phyloP scores from a whole-genome alignment of 2,329 filamentous ascomycete species.

The Exophiala sp. region DNA sequence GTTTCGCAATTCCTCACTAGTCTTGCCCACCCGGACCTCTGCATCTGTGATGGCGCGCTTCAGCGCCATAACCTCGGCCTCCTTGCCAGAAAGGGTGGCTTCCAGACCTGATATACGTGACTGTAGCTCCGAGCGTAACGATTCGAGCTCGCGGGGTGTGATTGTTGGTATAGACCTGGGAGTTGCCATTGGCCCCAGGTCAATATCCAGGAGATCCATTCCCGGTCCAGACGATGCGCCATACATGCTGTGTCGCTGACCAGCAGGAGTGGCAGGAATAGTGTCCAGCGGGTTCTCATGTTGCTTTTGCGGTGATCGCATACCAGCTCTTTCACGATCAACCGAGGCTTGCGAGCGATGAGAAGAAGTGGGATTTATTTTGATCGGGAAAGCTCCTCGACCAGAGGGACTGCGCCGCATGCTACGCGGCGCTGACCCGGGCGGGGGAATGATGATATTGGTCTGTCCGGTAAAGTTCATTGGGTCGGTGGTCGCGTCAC shows the following conservation, averaged over 20 bases:
- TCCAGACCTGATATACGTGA: slow-evolving; percentile 94
- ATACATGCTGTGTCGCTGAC: slow-evolving; percentile 29
- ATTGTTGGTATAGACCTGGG: slow-evolving; percentile 87
- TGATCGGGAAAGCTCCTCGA: slow-evolving; percentile 31
- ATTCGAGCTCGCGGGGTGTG: slow-evolving; percentile 87
- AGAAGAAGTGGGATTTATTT: slow-evolving; percentile 26
- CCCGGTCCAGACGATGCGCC: slow-evolving; percentile 20
- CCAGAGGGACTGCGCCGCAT: slow-evolving; percentile 37
- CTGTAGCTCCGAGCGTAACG: slow-evolving; percentile 82
- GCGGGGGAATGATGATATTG: slow-evolving; percentile 49
- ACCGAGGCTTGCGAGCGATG: slow-evolving; percentile 30
- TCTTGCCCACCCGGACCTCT: slow-evolving; percentile 85
- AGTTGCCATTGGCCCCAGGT: slow-evolving; percentile 89
- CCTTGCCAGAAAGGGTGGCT: slow-evolving; percentile 85
- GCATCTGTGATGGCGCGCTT: slow-evolving; percentile 86
- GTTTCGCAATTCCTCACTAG: slow-evolving; percentile 77
- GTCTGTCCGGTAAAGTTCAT: slow-evolving; percentile 86
- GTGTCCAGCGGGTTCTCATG: slow-evolving; percentile 12
- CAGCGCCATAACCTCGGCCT: slow-evolving; percentile 82
- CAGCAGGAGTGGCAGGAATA: slow-evolving; percentile 29
- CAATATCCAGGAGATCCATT: slow-evolving; percentile 69
- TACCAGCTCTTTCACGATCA: slow-evolving; percentile 27
- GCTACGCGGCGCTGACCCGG: slow-evolving; percentile 44
- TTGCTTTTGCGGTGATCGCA: slow-evolving; percentile 30
- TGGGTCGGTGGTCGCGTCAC: slow-evolving; percentile 65